A percentile compares a stretch with the other conserved stretches of the same genome.
Evolutionary conservation across 495 filamentous ascomycete species (phyloP).

Genomic region (Arthonia radiata): DNA sequence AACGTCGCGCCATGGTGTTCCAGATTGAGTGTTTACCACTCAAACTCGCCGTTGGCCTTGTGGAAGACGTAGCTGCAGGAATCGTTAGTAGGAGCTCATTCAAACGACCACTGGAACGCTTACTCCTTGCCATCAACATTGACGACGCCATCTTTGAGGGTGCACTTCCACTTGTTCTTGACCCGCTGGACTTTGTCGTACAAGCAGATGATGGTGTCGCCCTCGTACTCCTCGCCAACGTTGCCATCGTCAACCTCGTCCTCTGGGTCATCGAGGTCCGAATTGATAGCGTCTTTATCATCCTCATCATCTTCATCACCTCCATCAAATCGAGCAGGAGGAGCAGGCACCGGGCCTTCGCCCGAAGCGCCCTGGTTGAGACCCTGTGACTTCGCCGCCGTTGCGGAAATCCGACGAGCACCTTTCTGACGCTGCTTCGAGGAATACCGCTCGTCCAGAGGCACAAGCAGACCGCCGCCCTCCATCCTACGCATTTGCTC

Average conservation of each 20-base stretch:
- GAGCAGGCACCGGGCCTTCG: slow-evolving; percentile 3
- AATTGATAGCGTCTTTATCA: slow-evolving; percentile 96
- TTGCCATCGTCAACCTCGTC: slow-evolving; percentile 49
- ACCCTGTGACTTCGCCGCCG: slow-evolving; percentile 6
- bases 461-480: slow-evolving; percentile 60
- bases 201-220: slow-evolving; percentile 38
- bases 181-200: slow-evolving; percentile 98
- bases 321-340: slow-evolving; percentile 39
- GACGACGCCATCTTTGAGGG: slow-evolving; percentile 85
- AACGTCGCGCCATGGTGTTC: no score
- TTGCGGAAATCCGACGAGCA: slow-evolving; percentile 8
- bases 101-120: slow-evolving; percentile 9
- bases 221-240: slow-evolving; percentile 54
- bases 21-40: slow-evolving; percentile 47
- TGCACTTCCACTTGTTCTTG: slow-evolving; percentile 99
- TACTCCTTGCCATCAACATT: slow-evolving; percentile 74
- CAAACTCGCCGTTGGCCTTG: slow-evolving; percentile 89
- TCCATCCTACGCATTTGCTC: slow-evolving; percentile 44
- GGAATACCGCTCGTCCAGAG: slow-evolving; percentile 17
- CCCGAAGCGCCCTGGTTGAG: slow-evolving; percentile 16
- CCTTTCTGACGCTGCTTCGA: slow-evolving; percentile 8
- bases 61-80: slow-evolving; percentile 66
- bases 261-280: slow-evolving; percentile 85
- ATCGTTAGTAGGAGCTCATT: slow-evolving; percentile 6
- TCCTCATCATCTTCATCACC: slow-evolving; percentile 22